Evolutionary conservation across 257 asterid species (phyloP).

Genomic region (Salvia splendens): DNA sequence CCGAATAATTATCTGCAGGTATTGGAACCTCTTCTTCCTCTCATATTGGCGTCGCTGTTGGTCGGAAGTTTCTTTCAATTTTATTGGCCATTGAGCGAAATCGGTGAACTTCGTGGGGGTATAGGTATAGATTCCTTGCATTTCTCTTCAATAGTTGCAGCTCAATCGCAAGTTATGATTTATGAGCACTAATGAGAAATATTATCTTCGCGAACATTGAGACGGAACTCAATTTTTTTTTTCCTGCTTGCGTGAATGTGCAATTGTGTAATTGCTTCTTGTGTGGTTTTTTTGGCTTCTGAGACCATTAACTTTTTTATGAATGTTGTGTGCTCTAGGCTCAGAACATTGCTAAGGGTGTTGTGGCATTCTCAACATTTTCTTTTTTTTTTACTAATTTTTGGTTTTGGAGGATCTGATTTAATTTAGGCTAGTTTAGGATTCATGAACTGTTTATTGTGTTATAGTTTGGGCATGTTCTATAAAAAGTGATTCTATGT

Average conservation of each 20-base stretch:
- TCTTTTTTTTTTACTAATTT: background rate
- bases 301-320: background rate
- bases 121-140: conserved; percentile 6
- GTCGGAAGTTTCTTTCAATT: conserved; percentile 1
- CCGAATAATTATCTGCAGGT: conserved; percentile 24
- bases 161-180: conserved; percentile 3
- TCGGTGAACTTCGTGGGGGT: conserved; percentile 23
- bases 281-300: conserved; percentile 18
- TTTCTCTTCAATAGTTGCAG: conserved; percentile 15
- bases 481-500: conserved; percentile 2
- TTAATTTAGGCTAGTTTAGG: conserved; percentile 14
- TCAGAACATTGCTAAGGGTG: conserved; percentile 17
- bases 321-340: conserved; percentile 8
- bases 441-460: conserved; percentile 2
- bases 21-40: conserved; percentile 12
- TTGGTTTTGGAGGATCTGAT: conserved; percentile 5
- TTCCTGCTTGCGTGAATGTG: conserved; percentile 15
- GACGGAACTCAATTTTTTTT: background rate
- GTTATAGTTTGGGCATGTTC: conserved; percentile 9
- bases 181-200: background rate
- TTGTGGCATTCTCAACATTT: conserved; percentile 9
- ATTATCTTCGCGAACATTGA: background rate
- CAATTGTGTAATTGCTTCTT: conserved; percentile 3
- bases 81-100: conserved; percentile 16
- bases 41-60: background rate